Evolutionary conservation across 2,329 filamentous ascomycete species (phyloP).

Genomic region (Nigrospora oryzae): DNA sequence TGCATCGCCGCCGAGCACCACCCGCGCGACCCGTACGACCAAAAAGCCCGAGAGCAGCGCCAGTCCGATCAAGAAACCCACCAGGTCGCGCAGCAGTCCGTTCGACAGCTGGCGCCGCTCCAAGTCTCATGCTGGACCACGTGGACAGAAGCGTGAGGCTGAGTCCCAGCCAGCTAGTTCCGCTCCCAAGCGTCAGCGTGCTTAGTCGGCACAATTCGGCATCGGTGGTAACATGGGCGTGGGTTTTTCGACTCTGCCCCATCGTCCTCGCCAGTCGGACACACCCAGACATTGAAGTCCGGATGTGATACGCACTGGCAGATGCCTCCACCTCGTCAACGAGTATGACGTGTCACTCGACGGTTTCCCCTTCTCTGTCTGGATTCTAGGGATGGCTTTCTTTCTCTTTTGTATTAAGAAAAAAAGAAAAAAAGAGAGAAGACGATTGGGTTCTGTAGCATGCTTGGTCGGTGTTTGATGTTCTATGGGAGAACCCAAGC

Average conservation of each 20-base stretch:
- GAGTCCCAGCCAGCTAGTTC: neutral
- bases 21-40: conserved; percentile 47
- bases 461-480: no score
- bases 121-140: neutral
- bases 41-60: conserved; percentile 25
- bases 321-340: no score
- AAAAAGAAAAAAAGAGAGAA: no score
- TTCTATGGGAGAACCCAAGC: no score
- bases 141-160: conserved; percentile 1
- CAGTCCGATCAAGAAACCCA: neutral
- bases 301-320: no score
- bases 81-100: neutral
- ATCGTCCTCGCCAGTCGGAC: neutral
- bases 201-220: conserved; percentile 12
- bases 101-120: conserved; percentile 1
- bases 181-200: conserved; percentile 20
- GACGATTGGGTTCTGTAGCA: no score
- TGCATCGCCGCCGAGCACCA: conserved; percentile 54
- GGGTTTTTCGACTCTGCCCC: neutral
- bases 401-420: no score
- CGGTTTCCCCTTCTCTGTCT: no score
- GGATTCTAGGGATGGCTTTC: no score
- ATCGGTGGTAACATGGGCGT: neutral
- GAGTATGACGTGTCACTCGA: no score
- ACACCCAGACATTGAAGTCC: neutral